phyloP scores from a whole-genome alignment of 2,329 filamentous ascomycete species.

The Helicocarpus griseus region DNA sequence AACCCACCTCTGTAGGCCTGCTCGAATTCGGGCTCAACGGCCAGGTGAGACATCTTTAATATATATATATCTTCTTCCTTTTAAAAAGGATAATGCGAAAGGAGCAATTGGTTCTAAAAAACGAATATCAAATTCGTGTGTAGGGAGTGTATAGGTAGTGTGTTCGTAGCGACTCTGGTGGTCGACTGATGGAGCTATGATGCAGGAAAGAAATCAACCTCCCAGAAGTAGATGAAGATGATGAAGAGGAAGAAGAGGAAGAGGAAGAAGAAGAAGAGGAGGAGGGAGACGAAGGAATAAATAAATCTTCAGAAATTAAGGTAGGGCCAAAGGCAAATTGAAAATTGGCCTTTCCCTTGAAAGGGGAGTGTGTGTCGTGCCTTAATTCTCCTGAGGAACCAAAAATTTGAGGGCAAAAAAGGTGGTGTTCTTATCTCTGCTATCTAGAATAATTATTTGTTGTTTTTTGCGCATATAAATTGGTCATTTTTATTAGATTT shows the following conservation, averaged over 20 bases:
- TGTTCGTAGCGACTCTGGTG: too few species aligned
- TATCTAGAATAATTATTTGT: background rate
- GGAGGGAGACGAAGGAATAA: constrained; percentile 10
- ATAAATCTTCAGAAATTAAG: background rate
- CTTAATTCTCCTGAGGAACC: background rate
- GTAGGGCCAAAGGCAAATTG: background rate
- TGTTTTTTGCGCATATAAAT: background rate
- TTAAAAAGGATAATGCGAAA: constrained; percentile 2
- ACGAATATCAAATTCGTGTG: background rate
- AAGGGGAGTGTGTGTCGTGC: background rate
- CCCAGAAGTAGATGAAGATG: constrained; percentile 6
- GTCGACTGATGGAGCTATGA: background rate
- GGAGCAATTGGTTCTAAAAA: background rate
- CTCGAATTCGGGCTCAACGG: constrained; percentile 91
- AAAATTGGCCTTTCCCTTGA: background rate
- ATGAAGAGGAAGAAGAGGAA: constrained; percentile 10
- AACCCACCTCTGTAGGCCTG: constrained; percentile 86
- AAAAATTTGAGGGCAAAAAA: background rate
- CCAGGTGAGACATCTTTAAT: constrained; percentile 66
- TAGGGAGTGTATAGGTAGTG: too few species aligned
- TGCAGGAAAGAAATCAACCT: background rate
- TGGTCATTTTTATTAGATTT: constrained; percentile 3
- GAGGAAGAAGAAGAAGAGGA: constrained; percentile 10
- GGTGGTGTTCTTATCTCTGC: background rate
- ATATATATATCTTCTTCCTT: background rate